Evolutionary conservation across 257 asterid genomes (phyloP).

Genomic region (Penstemon davidsonii): DNA sequence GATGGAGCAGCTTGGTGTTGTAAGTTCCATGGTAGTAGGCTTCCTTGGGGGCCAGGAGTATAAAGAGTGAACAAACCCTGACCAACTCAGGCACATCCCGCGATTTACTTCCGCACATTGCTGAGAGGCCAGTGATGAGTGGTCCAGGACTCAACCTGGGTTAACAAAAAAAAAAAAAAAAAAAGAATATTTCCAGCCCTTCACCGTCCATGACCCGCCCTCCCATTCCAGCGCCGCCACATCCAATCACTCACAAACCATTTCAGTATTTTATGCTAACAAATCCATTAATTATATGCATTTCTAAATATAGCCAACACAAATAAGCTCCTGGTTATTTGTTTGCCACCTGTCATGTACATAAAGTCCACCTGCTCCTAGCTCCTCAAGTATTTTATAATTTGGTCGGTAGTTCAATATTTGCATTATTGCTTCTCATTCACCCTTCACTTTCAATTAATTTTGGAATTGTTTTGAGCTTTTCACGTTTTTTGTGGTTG

Average conservation of each 20-base stretch:
- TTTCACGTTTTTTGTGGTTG: too few species aligned
- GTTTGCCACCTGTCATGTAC: slow-evolving; percentile 10
- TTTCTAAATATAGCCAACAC: neutral
- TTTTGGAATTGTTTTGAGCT: too few species aligned
- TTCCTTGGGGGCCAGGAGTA: too few species aligned
- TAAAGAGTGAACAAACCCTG: too few species aligned
- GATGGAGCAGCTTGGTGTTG: too few species aligned
- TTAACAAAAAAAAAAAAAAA: too few species aligned
- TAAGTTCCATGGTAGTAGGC: too few species aligned
- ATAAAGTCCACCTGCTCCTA: neutral
- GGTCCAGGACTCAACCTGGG: too few species aligned
- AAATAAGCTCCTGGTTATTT: neutral
- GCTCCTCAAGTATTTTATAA: neutral
- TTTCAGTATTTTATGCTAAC: neutral
- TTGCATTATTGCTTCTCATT: neutral
- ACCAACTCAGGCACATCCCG: too few species aligned
- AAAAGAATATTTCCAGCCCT: slow-evolving; percentile 5
- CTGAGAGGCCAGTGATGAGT: too few species aligned
- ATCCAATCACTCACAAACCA: slow-evolving; percentile 1
- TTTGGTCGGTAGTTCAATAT: slow-evolving; percentile 17
- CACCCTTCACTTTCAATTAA: too few species aligned
- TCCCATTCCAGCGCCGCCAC: slow-evolving; percentile 9
- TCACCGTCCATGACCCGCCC: slow-evolving; percentile 3
- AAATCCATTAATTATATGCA: neutral
- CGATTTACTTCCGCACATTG: too few species aligned